Conservation (phyloP, 805 yeast species). For the Saccharomycopsis vini region DNA sequence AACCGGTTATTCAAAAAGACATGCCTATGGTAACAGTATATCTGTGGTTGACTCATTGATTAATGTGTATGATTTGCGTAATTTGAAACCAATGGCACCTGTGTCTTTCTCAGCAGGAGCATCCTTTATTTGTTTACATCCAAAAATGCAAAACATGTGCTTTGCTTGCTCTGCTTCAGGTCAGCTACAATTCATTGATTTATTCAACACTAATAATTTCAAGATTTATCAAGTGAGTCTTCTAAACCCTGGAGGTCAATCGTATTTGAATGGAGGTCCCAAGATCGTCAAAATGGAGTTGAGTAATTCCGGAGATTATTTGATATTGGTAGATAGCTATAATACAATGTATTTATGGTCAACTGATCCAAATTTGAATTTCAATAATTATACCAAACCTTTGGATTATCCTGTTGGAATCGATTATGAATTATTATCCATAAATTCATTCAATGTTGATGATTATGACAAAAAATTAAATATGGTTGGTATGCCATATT, state of each 20-base stretch:
- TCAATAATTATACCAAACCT: constrained; percentile 35
- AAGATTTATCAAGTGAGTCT: constrained; percentile 60
- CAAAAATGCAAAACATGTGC: constrained; percentile 71
- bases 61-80: constrained; percentile 69
- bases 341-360: constrained; percentile 66
- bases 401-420: constrained; percentile 49
- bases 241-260: constrained; percentile 38
- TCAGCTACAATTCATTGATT: constrained; percentile 77
- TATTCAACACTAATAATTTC: constrained; percentile 65
- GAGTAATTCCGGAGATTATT: constrained; percentile 57
- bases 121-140: constrained; percentile 73
- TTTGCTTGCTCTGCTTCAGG: constrained; percentile 70
- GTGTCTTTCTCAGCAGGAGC: constrained; percentile 91
- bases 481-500: constrained; percentile 79
- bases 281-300: constrained; percentile 15
- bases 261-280: constrained; percentile 23
- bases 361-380: constrained; percentile 33
- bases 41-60: constrained; percentile 67
- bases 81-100: constrained; percentile 65
- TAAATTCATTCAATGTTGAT: constrained; percentile 30
- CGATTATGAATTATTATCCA: constrained; percentile 25
- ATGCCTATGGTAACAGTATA: constrained; percentile 33
- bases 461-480: constrained; percentile 49
- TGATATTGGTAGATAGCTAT: constrained; percentile 59
- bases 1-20: constrained; percentile 69